Evolutionary conservation across 805 yeast species (phyloP).

Genomic region (Diddensiella transvaalensis): DNA sequence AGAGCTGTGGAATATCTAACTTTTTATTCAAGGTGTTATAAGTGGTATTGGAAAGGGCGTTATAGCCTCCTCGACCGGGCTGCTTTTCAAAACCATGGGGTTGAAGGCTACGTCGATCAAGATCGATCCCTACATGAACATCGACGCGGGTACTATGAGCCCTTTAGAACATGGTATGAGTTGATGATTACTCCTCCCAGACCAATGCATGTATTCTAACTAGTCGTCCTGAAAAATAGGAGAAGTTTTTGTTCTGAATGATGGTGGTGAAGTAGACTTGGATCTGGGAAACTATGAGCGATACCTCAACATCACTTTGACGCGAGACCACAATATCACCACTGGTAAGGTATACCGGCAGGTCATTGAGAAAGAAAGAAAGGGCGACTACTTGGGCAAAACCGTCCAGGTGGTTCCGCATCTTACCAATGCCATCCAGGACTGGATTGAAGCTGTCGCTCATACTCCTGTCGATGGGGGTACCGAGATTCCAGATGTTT

Average conservation of each 20-base stretch:
- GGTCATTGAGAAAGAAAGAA: conserved; percentile 91
- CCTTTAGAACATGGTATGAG: conserved; percentile 95
- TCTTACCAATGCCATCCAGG: conserved; percentile 94
- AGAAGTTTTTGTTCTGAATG: conserved; percentile 95
- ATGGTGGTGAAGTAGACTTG: conserved; percentile 98
- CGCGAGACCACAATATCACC: conserved; percentile 93
- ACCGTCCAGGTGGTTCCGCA: conserved; percentile 99
- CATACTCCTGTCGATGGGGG: conserved; percentile 86
- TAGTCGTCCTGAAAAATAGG: too few relatives aligned
- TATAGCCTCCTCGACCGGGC: conserved; percentile 92
- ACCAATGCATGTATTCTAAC: too few relatives aligned
- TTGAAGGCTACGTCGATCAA: conserved; percentile 94
- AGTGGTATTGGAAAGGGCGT: conserved; percentile 99
- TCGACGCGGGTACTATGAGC: conserved; percentile 99
- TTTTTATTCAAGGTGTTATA: conserved; percentile 60
- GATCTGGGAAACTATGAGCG: conserved; percentile 98
- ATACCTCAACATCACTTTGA: conserved; percentile 87
- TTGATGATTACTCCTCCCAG: too few relatives aligned
- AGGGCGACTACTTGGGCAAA: conserved; percentile 95
- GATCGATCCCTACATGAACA: conserved; percentile 98
- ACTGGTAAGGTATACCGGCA: conserved; percentile 96
- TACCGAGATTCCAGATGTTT: conserved; percentile 88
- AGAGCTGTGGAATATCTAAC: conserved; percentile 6
- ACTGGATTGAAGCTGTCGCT: conserved; percentile 95
- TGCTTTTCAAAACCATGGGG: conserved; percentile 89